These are phyloP conservation scores for Teunomyces gatunensis DNA, from an alignment of 805 yeast species.

Conservation along the genomic window DNA sequence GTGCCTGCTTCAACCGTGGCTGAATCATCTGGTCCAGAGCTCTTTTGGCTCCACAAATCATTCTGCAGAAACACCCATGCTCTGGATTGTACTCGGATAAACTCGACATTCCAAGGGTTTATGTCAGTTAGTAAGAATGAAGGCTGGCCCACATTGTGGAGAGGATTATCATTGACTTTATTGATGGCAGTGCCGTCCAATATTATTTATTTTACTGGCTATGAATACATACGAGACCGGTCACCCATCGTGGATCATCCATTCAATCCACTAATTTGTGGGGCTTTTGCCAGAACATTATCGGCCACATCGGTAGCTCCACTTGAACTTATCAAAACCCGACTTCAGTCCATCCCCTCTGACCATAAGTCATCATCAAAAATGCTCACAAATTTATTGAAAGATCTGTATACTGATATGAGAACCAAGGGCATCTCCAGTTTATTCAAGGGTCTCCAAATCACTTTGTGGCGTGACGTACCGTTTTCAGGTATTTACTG, in stretches of 20 bases:
- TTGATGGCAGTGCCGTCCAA: constrained; percentile 91
- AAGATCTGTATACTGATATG: constrained; percentile 54
- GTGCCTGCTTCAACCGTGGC: constrained; percentile 1
- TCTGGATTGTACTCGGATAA: constrained; percentile 46
- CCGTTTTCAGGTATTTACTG: constrained; percentile 96
- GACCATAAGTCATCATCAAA: constrained; percentile 23
- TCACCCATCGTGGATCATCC: constrained; percentile 48
- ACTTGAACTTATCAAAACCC: constrained; percentile 78
- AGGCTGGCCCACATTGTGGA: constrained; percentile 77
- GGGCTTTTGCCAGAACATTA: constrained; percentile 74
- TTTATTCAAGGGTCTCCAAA: constrained; percentile 78
- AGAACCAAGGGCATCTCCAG: constrained; percentile 55
- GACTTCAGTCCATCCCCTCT: constrained; percentile 84
- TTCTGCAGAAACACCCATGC: constrained; percentile 31
- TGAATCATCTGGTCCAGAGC: constrained; percentile 16
- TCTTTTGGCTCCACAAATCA: constrained; percentile 34
- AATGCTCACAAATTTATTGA: constrained; percentile 45
- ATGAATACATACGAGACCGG: constrained; percentile 79
- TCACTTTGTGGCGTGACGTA: constrained; percentile 95
- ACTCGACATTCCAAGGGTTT: constrained; percentile 77
- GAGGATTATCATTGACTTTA: constrained; percentile 81
- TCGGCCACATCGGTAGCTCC: constrained; percentile 89
- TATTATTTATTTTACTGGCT: constrained; percentile 90
- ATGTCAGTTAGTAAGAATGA: constrained; percentile 63
- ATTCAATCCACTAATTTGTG: constrained; percentile 79